Evolutionary conservation across 1,284 basidiomycete species (phyloP), one percentile per base, ranked within the genome.

Genomic region (Heliocybe sulcata): DNA sequence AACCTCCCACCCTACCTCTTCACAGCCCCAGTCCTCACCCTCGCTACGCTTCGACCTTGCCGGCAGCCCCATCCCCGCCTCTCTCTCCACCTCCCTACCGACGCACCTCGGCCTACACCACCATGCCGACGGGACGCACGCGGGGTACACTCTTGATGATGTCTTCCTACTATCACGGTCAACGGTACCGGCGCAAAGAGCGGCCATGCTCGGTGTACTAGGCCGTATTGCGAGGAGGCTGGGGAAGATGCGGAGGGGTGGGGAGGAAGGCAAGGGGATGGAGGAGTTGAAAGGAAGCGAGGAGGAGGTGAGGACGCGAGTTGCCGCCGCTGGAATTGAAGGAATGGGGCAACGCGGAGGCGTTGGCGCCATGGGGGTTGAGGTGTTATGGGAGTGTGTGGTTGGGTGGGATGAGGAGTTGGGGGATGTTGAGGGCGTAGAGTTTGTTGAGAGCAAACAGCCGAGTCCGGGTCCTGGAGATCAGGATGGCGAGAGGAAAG

Each of bases 91-190:
- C 0, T 72, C 72, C 1, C 70, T 94, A 3, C 92, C 92, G 0
- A 87, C 87, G 0, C 85, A 93, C 68, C 77, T 93, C 1, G 94
- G 94, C 1, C 74, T 97, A 22, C 94, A 98, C 68, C 94, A 97
- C 67, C 94, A 97, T 57, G 83, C 91, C 0, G 89, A 92, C 56
- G 85, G 86, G 20, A 68, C 72, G 2, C 82, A 74, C 58, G 94
- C 94, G 0, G 95, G 94, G 0, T 98, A 97, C 68, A 94, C 92
- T 0, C 71, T 96, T 0, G 83, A 89, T 35, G 94, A 97, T 59
- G 77, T 97, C n/a, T 82, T 95, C 48, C 74, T 92, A 49, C 77
- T 96, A 2, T 83, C 85, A 1, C 77, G 90, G 53, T 94, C 92
- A 3, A 91, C 87, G 0, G 88, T 94, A 0, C 83, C 87, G 8